A percentile compares a stretch with the other conserved stretches of the same genome.
These are phyloP conservation scores for Penicillium canariense DNA, from an alignment of 495 filamentous ascomycete genomes.

Conservation along the genomic window DNA sequence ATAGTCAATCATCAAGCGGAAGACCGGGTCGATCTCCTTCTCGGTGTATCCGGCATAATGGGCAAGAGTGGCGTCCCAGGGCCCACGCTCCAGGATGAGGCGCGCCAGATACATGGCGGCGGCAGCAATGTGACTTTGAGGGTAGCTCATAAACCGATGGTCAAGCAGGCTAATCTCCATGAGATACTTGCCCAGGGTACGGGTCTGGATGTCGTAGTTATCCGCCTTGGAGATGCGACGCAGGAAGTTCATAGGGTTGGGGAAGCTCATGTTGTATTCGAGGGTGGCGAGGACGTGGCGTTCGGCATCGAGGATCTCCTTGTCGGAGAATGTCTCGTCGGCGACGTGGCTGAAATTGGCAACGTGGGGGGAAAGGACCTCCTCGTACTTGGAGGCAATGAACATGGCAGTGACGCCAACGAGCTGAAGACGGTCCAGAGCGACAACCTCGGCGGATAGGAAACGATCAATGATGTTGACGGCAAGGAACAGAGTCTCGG, in stretches of 20 bases:
- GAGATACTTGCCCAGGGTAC: constrained; percentile 96
- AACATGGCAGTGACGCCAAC: constrained; percentile 98
- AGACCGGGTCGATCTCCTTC: constrained; percentile 87
- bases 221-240: constrained; percentile 97
- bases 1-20: constrained; percentile 93
- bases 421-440: constrained; percentile 90
- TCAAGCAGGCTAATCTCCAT: constrained; percentile 96
- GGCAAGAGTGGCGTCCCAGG: constrained; percentile 88
- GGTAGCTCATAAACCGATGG: constrained; percentile 83
- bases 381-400: constrained; percentile 98
- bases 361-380: constrained; percentile 94
- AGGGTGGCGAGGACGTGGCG: constrained; percentile 86
- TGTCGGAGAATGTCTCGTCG: constrained; percentile 94
- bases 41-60: constrained; percentile 94
- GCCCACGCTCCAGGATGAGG: constrained; percentile 80
- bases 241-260: constrained; percentile 99
- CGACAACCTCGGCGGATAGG: constrained; percentile 87
- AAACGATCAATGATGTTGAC: constrained; percentile 99
- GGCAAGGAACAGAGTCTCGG: constrained; percentile 95
- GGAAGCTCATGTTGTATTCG: constrained; percentile 96
- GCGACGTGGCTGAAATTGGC: constrained; percentile 95
- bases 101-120: constrained; percentile 93
- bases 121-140: constrained; percentile 85
- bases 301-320: constrained; percentile 95
- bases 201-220: constrained; percentile 95